phyloP scores from a whole-genome alignment of 2,329 filamentous ascomycete species.

The Xylaria sp. region DNA sequence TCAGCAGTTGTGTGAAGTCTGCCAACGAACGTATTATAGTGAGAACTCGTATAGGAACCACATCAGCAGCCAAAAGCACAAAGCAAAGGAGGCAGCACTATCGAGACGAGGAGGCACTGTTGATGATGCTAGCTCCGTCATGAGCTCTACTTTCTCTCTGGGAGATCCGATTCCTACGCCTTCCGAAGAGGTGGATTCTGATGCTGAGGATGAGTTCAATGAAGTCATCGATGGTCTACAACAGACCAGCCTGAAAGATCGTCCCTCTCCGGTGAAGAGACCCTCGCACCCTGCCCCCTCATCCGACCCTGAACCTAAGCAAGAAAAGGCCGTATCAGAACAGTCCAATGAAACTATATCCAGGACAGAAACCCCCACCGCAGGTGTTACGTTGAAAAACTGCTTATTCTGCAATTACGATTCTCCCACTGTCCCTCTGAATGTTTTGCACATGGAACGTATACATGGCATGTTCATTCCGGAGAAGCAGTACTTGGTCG shows the following conservation, averaged over 20 bases:
- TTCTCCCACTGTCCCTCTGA: constrained; percentile 79
- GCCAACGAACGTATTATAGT: constrained; percentile 94
- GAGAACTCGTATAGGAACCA: constrained; percentile 97
- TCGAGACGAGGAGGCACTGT: constrained; percentile 54
- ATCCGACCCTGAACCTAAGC: constrained; percentile 54
- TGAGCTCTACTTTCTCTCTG: constrained; percentile 91
- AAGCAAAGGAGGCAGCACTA: constrained; percentile 68
- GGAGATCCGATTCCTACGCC: constrained; percentile 75
- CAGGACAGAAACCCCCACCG: constrained; percentile 55
- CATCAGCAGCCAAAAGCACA: constrained; percentile 89
- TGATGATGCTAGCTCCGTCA: constrained; percentile 79
- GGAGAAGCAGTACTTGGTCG: constrained; percentile 82
- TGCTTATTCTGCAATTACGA: constrained; percentile 95
- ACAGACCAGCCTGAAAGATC: constrained; percentile 61
- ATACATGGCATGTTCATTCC: constrained; percentile 97
- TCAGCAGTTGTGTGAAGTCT: constrained; percentile 82
- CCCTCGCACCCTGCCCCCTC: constrained; percentile 63
- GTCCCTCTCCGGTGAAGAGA: constrained; percentile 62
- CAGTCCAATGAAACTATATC: constrained; percentile 55
- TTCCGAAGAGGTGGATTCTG: constrained; percentile 66
- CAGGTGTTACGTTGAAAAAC: constrained; percentile 58
- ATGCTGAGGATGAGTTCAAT: constrained; percentile 78
- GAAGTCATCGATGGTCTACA: constrained; percentile 82
- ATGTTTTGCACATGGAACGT: constrained; percentile 88
- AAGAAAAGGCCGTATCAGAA: constrained; percentile 57